Evolutionary conservation across 2,329 filamentous ascomycete species (phyloP), one percentile per base, ranked within the genome.

Genomic region (Penicillium sp.): DNA sequence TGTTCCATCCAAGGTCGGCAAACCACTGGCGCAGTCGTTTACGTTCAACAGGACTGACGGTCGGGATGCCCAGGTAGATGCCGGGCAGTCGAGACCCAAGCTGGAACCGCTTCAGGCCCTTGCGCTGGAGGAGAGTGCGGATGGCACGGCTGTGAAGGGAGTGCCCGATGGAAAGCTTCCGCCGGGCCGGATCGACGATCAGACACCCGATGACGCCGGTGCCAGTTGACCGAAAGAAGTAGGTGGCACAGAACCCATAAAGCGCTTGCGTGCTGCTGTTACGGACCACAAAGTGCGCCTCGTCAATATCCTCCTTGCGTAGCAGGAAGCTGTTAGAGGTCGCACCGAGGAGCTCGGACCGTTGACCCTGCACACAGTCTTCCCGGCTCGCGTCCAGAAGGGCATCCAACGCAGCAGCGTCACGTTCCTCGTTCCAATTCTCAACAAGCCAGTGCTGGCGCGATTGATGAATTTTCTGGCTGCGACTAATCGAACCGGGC

Each of bases 361-460:
- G 83, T 42, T 90, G 80, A 31, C 83, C 84, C 0, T 86, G 85
- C 1, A 83, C 45, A 49, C 58, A 63, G 69, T 69, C 82, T 53
- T 89, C 85, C 42, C 87, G 84, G 2, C 93, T 79, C 3, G 84
- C 79, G 50, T 83, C 82, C 44, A 96, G 79, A 8, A 97, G 79
- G n/a, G 83, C 85, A 53, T 93, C 85, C 6, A 97, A 77, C 0
- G 85, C 88, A 44, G 81, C 76, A 2, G 81, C 78, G 66, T 97
- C 93, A 51, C 92, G 81, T 36, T 89, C 85, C 53, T 87, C 85
- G 63, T 92, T 88, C 75, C 91, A 97, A 42, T 83, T 85, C 66
- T 96, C 93, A 0, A 96, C 92, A 1, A 97, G 83, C 93, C 93
- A 97, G 63, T 95, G 90, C 65, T 96, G 91, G 54, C 89, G 85